A percentile compares a stretch with the other conserved stretches of the same genome.
Evolutionary conservation across 768 basidiomycete species (phyloP).

Genomic region (Boletus vinaceobasis): DNA sequence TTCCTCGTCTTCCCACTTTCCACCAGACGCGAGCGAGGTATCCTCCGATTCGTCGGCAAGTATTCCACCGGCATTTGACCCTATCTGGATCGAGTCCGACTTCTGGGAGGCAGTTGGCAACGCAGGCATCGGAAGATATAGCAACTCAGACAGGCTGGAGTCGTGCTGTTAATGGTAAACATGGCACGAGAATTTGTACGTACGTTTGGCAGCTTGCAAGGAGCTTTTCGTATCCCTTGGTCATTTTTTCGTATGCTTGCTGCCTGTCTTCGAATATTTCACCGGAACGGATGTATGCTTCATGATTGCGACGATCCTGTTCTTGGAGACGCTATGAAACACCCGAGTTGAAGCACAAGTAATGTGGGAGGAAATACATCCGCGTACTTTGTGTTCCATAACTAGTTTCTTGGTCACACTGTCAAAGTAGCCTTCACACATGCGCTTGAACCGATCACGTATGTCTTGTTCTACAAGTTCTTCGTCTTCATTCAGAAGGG

Average conservation of each 20-base stretch:
- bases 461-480: constrained; percentile 84
- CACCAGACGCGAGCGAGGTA: constrained; percentile 45
- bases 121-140: constrained; percentile 75
- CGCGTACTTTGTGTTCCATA: constrained; percentile 80
- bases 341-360: not conserved
- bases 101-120: constrained; percentile 84
- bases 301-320: constrained; percentile 94
- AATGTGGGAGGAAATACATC: not conserved
- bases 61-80: constrained; percentile 41
- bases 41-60: constrained; percentile 60
- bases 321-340: constrained; percentile 81
- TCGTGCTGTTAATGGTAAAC: constrained; percentile 6
- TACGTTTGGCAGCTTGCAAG: constrained; percentile 86
- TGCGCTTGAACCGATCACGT: constrained; percentile 83
- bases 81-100: constrained; percentile 78
- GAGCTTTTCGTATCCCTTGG: constrained; percentile 90
- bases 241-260: constrained; percentile 99
- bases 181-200: constrained; percentile 23
- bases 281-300: constrained; percentile 98
- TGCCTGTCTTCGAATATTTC: constrained; percentile 99
- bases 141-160: constrained; percentile 81
- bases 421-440: constrained; percentile 94
- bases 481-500: constrained; percentile 49
- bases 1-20: constrained; percentile 99
- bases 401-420: constrained; percentile 87